A percentile compares a stretch with the other conserved stretches of the same genome.
Evolutionary conservation across 225 moss, liverwort and hornwort genomes (phyloP).

Genomic region (Sphagnum contortum): DNA sequence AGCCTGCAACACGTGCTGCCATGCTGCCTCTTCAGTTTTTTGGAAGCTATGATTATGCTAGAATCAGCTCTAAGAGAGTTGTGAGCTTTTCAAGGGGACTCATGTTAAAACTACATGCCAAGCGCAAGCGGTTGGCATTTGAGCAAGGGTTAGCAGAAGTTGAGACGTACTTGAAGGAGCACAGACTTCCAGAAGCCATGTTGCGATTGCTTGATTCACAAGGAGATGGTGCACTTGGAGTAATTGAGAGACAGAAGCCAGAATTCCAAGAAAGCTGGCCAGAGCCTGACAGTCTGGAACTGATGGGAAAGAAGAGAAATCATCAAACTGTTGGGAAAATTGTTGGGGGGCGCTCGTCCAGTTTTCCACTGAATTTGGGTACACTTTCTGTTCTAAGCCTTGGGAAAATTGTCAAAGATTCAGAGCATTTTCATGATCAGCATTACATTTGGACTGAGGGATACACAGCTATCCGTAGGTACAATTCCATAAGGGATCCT

Average conservation of each 20-base stretch:
- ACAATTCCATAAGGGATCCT: conserved; percentile 79
- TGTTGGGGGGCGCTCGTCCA: conserved; percentile 20
- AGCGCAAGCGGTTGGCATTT: conserved; percentile 83
- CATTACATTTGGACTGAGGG: conserved; percentile 98
- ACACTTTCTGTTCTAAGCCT: conserved; percentile 46
- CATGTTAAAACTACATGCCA: conserved; percentile 65
- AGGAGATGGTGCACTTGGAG: conserved; percentile 41
- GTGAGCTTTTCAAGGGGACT: conserved; percentile 76
- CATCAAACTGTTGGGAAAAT: conserved; percentile 22
- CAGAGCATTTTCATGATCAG: conserved; percentile 93
- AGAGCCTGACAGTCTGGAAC: conserved; percentile 48
- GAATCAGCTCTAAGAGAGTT: conserved; percentile 61
- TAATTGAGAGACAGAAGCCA: conserved; percentile 56
- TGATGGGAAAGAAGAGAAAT: conserved; percentile 30
- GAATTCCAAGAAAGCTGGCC: conserved; percentile 63
- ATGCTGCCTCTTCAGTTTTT: conserved; percentile 90
- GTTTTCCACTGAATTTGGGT: conserved; percentile 67
- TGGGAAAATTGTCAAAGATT: conserved; percentile 81
- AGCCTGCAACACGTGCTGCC: conserved; percentile 61
- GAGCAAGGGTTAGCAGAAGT: conserved; percentile 93
- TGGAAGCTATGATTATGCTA: conserved; percentile 91
- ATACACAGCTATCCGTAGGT: conserved; percentile 69
- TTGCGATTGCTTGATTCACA: conserved; percentile 53
- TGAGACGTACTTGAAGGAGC: conserved; percentile 82
- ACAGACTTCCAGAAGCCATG: conserved; percentile 91